These are phyloP conservation scores for Fusarium floridanum DNA, from an alignment of 2,329 filamentous ascomycete species.

Conservation along the genomic window DNA sequence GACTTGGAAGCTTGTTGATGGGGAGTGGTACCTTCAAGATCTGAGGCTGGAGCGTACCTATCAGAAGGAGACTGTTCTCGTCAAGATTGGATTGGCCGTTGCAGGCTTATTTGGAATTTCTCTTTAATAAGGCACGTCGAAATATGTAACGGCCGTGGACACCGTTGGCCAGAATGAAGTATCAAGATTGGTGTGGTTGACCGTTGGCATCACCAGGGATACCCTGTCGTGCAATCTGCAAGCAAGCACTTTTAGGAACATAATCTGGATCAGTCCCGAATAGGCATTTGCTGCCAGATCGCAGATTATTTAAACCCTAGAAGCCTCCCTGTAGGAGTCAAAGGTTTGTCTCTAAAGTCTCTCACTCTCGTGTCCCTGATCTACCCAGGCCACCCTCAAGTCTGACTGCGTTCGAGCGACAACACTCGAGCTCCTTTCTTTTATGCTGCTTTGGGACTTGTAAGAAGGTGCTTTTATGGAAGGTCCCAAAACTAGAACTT, in stretches of 20 bases:
- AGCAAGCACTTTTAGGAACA: background rate
- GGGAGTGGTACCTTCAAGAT: conserved; percentile 41
- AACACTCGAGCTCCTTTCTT: background rate
- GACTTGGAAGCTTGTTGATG: conserved; percentile 40
- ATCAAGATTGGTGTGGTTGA: background rate
- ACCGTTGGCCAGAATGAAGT: background rate
- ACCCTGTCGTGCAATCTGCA: background rate
- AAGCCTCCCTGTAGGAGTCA: background rate
- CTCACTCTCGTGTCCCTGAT: background rate
- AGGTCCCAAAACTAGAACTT: background rate
- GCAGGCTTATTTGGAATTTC: conserved; percentile 4
- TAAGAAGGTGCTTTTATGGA: background rate
- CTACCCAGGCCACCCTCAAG: background rate
- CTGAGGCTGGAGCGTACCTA: conserved; percentile 40
- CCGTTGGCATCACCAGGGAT: background rate
- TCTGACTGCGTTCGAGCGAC: background rate
- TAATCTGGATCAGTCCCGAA: background rate
- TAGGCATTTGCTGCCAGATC: background rate
- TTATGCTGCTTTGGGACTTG: background rate
- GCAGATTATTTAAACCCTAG: background rate
- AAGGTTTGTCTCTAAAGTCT: background rate
- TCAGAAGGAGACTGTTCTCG: conserved; percentile 33
- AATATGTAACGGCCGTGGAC: background rate
- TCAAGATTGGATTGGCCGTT: conserved; percentile 1
- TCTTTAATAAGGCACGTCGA: background rate